Conservation (phyloP, 1,139 yeast genomes). For the Sugiyamaella paludigena region DNA sequence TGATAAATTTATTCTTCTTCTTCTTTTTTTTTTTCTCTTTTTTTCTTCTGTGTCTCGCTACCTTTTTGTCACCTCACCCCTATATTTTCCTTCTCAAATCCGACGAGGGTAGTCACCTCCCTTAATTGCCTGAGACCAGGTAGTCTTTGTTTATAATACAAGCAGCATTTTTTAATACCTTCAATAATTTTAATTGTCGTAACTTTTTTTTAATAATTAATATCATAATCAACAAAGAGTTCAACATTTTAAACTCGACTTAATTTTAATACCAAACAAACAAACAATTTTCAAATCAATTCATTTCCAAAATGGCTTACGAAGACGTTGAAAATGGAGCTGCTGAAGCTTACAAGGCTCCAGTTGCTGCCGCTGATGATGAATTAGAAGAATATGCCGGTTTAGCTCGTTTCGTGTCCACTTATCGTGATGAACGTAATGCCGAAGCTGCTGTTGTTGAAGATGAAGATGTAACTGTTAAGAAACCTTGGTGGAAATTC, state of each 20-base stretch:
- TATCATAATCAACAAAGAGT: not conserved
- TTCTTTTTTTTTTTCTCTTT: slow-evolving; percentile 4
- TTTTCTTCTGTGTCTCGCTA: slow-evolving; percentile 10
- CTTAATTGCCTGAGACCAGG: slow-evolving; percentile 4
- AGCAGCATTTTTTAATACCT: not conserved
- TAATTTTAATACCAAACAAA: no score
- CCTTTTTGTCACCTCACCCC: slow-evolving; percentile 4
- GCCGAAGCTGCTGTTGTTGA: slow-evolving; percentile 27
- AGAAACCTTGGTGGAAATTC: slow-evolving; percentile 29
- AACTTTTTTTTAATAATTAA: not conserved
- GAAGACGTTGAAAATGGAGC: slow-evolving; percentile 16
- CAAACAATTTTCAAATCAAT: not conserved
- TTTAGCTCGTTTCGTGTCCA: slow-evolving; percentile 38
- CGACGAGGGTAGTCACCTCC: slow-evolving; percentile 8
- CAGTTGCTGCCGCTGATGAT: slow-evolving; percentile 23
- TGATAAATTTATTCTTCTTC: no score
- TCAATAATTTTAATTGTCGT: not conserved
- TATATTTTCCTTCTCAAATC: slow-evolving; percentile 1
- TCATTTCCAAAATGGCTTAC: slow-evolving; percentile 14
- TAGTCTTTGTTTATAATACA: not conserved
- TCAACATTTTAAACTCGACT: not conserved
- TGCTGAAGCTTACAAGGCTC: slow-evolving; percentile 14
- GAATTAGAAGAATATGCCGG: slow-evolving; percentile 40
- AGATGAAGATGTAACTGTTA: slow-evolving; percentile 24
- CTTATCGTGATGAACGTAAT: slow-evolving; percentile 35